A percentile compares a stretch with the other conserved stretches of the same genome.
These are phyloP conservation scores for Phaseolus lunatus DNA, from an alignment of 306 rosid species.

Conservation along the genomic window DNA sequence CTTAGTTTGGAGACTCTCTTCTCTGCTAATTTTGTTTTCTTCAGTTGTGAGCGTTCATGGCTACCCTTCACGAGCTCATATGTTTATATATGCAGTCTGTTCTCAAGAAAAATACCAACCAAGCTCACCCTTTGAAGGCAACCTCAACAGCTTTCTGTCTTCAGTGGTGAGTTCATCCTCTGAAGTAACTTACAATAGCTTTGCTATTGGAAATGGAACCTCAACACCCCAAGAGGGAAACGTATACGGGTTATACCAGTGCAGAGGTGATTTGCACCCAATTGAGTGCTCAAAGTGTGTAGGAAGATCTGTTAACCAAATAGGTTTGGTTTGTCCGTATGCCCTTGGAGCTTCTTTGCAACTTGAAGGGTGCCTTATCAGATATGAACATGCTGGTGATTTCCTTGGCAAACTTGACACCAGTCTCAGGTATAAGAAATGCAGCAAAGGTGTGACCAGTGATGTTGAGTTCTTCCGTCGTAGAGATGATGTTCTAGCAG, in stretches of 20 bases:
- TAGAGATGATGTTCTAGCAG: constrained; percentile 80
- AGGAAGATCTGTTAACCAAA: constrained; percentile 57
- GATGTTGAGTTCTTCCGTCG: constrained; percentile 79
- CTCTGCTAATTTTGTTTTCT: constrained; percentile 52
- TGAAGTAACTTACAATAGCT: constrained; percentile 66
- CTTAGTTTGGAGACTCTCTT: constrained; percentile 48
- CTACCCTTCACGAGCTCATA: constrained; percentile 55
- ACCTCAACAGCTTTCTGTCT: constrained; percentile 65
- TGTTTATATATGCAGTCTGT: constrained; percentile 86
- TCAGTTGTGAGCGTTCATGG: constrained; percentile 49
- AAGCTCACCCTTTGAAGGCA: constrained; percentile 68
- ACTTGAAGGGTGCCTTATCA: constrained; percentile 74
- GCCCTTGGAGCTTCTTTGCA: constrained; percentile 79
- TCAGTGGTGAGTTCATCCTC: constrained; percentile 74
- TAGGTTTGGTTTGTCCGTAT: constrained; percentile 75
- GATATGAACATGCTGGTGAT: constrained; percentile 73
- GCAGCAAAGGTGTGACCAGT: constrained; percentile 56
- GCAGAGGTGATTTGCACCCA: constrained; percentile 75
- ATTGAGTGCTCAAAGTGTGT: constrained; percentile 75
- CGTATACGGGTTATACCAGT: constrained; percentile 74
- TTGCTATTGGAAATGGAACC: constrained; percentile 66
- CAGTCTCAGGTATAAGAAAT: constrained; percentile 66
- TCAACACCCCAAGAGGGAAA: constrained; percentile 50
- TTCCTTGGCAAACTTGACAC: constrained; percentile 80
- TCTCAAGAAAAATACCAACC: constrained; percentile 84